These are phyloP conservation scores for Tylopilus subfusipes DNA, from an alignment of 768 basidiomycete species.

Conservation along the genomic window DNA sequence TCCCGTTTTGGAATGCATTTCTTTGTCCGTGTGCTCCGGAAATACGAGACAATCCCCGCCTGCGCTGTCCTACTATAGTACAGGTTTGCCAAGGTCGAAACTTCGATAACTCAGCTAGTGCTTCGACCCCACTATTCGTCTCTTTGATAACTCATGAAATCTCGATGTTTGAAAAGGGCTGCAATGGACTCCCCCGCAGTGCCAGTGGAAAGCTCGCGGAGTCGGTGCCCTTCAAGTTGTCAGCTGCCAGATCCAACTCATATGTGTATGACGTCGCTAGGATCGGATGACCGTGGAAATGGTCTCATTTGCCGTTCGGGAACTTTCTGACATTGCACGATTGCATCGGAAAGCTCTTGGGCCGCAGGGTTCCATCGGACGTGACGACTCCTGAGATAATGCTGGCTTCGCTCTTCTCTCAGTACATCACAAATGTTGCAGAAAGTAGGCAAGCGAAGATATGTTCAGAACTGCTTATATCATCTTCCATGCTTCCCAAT, in stretches of 20 bases:
- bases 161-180: background rate
- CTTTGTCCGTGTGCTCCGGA: constrained; percentile 24
- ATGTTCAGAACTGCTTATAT: too few species aligned
- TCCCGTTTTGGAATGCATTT: constrained; percentile 10
- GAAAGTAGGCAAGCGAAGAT: too few species aligned
- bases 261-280: background rate
- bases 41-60: too few species aligned
- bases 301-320: background rate
- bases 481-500: too few species aligned
- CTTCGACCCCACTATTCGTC: background rate
- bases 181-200: background rate
- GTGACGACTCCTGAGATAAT: background rate
- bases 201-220: too few species aligned
- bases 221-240: background rate
- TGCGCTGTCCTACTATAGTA: too few species aligned
- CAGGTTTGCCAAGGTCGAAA: background rate
- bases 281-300: background rate
- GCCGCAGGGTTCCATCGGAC: constrained; percentile 25
- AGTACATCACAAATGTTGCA: too few species aligned
- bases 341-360: constrained; percentile 19
- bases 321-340: constrained; percentile 11
- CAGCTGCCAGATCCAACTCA: background rate
- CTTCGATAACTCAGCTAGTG: background rate
- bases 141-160: background rate
- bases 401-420: constrained; percentile 1